Evolutionary conservation across 73 alveolate species (phyloP).

Genomic region (Paramecium biaurelia): DNA sequence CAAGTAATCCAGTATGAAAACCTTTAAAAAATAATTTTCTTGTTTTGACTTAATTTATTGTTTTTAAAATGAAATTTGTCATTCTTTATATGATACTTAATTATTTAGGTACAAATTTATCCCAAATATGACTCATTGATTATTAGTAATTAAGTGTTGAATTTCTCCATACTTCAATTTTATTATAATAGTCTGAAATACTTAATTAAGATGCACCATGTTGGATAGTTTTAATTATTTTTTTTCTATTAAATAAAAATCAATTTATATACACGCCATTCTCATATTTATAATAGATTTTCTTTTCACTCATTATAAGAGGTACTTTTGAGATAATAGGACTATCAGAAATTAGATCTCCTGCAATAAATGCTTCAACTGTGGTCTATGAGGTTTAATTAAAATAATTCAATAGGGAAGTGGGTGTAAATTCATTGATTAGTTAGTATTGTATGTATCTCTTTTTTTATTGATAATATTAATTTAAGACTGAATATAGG

Average conservation of each 20-base stretch:
- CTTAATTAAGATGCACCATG: not conserved
- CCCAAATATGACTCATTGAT: not conserved
- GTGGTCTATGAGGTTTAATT: not conserved
- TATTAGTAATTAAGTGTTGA: not conserved
- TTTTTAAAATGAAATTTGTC: not conserved
- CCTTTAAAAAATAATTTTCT: not conserved
- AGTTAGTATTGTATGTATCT: not conserved
- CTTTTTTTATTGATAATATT: not conserved
- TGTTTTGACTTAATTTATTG: not conserved
- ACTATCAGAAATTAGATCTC: not conserved
- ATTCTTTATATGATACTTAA: not conserved
- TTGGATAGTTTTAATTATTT: not conserved
- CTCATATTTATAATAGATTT: not conserved
- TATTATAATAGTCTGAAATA: not conserved
- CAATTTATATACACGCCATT: not conserved
- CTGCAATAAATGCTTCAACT: not conserved
- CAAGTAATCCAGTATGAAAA: not conserved
- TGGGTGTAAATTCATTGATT: not conserved
- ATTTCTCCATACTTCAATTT: not conserved
- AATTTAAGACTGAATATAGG: not conserved
- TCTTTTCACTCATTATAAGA: not conserved
- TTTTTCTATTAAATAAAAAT: not conserved
- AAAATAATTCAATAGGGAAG: not conserved
- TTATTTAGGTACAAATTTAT: not conserved
- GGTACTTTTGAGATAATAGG: not conserved